These are phyloP conservation scores for Ziziphus jujuba DNA, from an alignment of 306 rosid species.

Conservation along the genomic window DNA sequence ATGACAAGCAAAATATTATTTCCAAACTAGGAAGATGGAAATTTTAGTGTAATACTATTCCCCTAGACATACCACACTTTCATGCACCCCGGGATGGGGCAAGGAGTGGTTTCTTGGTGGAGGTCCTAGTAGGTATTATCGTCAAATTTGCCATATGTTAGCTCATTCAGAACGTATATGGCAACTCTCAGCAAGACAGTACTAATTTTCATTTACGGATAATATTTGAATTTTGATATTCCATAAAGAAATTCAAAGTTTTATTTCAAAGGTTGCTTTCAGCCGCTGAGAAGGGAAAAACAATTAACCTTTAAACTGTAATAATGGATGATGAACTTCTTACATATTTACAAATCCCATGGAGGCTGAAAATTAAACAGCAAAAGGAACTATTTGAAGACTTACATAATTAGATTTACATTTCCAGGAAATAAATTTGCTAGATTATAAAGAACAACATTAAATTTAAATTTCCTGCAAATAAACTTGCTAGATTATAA, in stretches of 20 bases:
- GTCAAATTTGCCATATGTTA: constrained; percentile 76
- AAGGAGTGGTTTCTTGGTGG: constrained; percentile 66
- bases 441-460: background rate
- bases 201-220: no score
- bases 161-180: constrained; percentile 53
- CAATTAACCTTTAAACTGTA: constrained; percentile 67
- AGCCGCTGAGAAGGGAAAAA: background rate
- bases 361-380: constrained; percentile 78
- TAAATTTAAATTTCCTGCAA: background rate
- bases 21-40: constrained; percentile 19
- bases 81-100: constrained; percentile 90
- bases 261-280: no score
- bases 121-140: constrained; percentile 73
- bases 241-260: no score
- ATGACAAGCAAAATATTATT: background rate
- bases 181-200: no score
- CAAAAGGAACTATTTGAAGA: constrained; percentile 5
- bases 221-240: no score
- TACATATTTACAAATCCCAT: constrained; percentile 63
- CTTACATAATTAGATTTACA: background rate
- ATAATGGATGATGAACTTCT: constrained; percentile 73
- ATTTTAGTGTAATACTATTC: background rate
- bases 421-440: no score
- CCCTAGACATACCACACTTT: constrained; percentile 77
- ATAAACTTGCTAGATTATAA: background rate